phyloP scores from a whole-genome alignment of 2,329 filamentous ascomycete species.

The Fusarium udum region DNA sequence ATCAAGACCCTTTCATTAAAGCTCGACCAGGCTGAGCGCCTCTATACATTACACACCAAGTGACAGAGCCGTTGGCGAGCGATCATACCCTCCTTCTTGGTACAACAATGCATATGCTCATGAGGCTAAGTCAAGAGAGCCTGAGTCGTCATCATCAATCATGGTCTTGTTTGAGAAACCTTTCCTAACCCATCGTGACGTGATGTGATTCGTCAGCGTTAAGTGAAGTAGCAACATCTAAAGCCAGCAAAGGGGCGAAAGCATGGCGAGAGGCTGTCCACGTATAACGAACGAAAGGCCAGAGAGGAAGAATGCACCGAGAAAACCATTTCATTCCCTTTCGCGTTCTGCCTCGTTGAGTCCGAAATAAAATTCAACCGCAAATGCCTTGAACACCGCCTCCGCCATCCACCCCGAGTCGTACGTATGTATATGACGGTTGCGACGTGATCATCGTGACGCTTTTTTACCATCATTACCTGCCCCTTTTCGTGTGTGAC shows the following conservation, averaged over 20 bases:
- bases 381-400: constrained; percentile 31
- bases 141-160: constrained; percentile 32
- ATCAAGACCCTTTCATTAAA: constrained; percentile 33
- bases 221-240: constrained; percentile 26
- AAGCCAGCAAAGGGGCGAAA: constrained; percentile 32
- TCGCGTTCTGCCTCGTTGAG: constrained; percentile 32
- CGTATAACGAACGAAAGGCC: constrained; percentile 19
- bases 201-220: constrained; percentile 9
- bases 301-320: constrained; percentile 25
- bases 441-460: constrained; percentile 14
- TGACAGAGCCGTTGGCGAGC: constrained; percentile 14
- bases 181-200: constrained; percentile 19
- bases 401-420: constrained; percentile 19
- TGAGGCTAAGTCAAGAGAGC: constrained; percentile 10
- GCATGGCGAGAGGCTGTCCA: constrained; percentile 33
- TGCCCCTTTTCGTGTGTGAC: constrained; percentile 13
- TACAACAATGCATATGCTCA: constrained; percentile 23
- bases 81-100: constrained; percentile 8
- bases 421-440: constrained; percentile 29
- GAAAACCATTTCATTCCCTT: constrained; percentile 6
- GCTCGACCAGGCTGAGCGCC: constrained; percentile 27
- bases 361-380: constrained; percentile 29
- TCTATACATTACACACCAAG: constrained; percentile 26
- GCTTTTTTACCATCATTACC: constrained; percentile 31
- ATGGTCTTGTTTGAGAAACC: constrained; percentile 29